phyloP scores from a whole-genome alignment of 2,329 filamentous ascomycete genomes.

The Bipolaris bicolor region DNA sequence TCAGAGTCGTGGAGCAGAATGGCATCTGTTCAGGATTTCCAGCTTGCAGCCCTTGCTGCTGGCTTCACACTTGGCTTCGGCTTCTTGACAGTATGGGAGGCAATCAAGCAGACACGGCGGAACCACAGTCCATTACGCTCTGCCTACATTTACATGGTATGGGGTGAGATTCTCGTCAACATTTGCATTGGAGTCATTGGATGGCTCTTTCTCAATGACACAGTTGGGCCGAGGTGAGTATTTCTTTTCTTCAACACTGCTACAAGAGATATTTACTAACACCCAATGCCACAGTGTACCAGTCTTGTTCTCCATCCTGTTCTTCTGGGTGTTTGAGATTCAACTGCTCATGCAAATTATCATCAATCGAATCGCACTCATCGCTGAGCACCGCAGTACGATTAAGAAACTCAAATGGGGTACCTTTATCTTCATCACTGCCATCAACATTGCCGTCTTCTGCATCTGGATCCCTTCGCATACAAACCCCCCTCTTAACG shows the following conservation, averaged over 20 bases:
- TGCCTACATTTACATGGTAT: conserved; percentile 48
- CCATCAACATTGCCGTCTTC: conserved; percentile 62
- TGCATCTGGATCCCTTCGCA: conserved; percentile 61
- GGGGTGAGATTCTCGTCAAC: conserved; percentile 42
- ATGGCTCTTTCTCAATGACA: conserved; percentile 41
- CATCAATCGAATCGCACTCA: conserved; percentile 60
- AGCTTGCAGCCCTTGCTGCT: conserved; percentile 42
- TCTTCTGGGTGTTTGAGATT: conserved; percentile 48
- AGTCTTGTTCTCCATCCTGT: conserved; percentile 42
- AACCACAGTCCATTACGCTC: conserved; percentile 43
- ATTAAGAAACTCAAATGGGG: conserved; percentile 56
- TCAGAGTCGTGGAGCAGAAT: conserved; percentile 14
- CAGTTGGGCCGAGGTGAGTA: conserved; percentile 39
- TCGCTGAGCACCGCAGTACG: conserved; percentile 52
- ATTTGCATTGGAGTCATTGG: conserved; percentile 38
- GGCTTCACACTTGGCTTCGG: conserved; percentile 46
- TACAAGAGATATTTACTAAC: conserved; percentile 4
- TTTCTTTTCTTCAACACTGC: background rate
- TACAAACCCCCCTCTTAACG: conserved; percentile 37
- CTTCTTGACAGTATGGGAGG: conserved; percentile 44
- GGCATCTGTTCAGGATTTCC: conserved; percentile 33
- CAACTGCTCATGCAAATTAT: conserved; percentile 63
- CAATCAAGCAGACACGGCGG: conserved; percentile 44
- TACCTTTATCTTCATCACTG: conserved; percentile 53
- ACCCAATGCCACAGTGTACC: conserved; percentile 25